phyloP scores from a whole-genome alignment of 768 basidiomycete genomes.

The Gautieria morchelliformis region DNA sequence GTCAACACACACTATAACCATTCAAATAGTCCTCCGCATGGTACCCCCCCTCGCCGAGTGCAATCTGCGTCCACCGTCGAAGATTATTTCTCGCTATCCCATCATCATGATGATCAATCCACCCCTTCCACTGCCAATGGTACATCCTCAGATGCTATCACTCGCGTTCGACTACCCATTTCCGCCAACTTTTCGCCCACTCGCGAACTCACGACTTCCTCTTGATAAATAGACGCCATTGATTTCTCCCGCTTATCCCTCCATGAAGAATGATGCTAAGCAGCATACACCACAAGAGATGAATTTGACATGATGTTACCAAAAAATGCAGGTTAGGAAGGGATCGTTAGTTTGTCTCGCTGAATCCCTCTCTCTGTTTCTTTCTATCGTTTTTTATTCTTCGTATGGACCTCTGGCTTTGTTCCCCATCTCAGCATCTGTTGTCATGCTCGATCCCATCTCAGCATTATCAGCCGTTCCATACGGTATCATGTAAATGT shows the following conservation, averaged over 20 bases:
- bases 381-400: background rate
- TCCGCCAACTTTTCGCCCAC: background rate
- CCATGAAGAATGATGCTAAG: too few relatives aligned
- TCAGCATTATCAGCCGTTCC: background rate
- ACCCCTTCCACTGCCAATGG: background rate
- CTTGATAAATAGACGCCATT: too few relatives aligned
- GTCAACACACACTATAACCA: conserved; percentile 27
- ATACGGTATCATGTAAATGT: background rate
- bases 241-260: too few relatives aligned
- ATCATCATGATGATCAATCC: background rate
- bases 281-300: too few relatives aligned
- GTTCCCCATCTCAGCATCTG: background rate
- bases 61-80: conserved; percentile 49
- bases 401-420: background rate
- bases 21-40: conserved; percentile 15
- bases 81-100: conserved; percentile 28
- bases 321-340: too few relatives aligned
- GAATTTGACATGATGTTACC: too few relatives aligned
- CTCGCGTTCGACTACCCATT: background rate
- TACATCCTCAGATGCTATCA: background rate
- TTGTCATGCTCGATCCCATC: background rate
- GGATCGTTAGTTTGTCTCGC: too few relatives aligned
- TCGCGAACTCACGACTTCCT: too few relatives aligned
- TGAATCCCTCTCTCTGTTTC: background rate
- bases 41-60: conserved; percentile 22